Evolutionary conservation across 495 filamentous ascomycete genomes (phyloP).

Genomic region (Penicillium coffeae): DNA sequence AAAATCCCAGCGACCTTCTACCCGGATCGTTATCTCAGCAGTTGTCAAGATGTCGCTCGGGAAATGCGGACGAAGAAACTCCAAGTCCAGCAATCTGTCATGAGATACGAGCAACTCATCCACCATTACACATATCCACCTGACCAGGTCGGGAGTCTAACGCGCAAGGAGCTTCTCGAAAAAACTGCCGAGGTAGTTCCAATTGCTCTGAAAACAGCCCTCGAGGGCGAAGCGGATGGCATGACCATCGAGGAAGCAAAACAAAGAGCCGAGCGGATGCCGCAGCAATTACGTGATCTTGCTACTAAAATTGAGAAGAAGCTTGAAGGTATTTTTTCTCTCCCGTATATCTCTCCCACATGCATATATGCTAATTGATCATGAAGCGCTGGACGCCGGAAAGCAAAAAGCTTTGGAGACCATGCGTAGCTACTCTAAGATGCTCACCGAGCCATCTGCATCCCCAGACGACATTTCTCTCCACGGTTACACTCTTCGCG

Average conservation of each 20-base stretch:
- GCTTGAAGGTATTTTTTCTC: constrained; percentile 37
- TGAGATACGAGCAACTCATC: constrained; percentile 36
- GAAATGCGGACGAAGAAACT: constrained; percentile 44
- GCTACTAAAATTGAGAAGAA: constrained; percentile 47
- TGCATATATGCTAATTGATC: constrained; percentile 9
- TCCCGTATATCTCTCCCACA: not conserved
- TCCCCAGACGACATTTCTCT: constrained; percentile 40
- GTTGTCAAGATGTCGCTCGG: constrained; percentile 49
- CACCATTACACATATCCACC: constrained; percentile 28
- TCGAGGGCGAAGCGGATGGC: constrained; percentile 11
- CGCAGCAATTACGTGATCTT: constrained; percentile 35
- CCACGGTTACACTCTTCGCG: constrained; percentile 49
- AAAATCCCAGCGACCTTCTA: constrained; percentile 71
- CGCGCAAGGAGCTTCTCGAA: constrained; percentile 31
- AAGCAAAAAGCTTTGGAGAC: constrained; percentile 46
- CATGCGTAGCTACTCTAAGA: constrained; percentile 46
- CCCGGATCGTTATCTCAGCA: constrained; percentile 70
- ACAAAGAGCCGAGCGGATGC: constrained; percentile 29
- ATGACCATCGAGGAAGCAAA: constrained; percentile 14
- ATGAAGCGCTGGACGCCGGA: constrained; percentile 37
- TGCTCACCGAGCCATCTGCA: constrained; percentile 52
- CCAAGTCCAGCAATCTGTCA: constrained; percentile 35
- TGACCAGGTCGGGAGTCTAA: constrained; percentile 18
- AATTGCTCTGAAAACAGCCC: constrained; percentile 18
- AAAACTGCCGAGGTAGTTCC: constrained; percentile 30